phyloP scores from a whole-genome alignment of 305 asterid species.

The Solanum hybrid region DNA sequence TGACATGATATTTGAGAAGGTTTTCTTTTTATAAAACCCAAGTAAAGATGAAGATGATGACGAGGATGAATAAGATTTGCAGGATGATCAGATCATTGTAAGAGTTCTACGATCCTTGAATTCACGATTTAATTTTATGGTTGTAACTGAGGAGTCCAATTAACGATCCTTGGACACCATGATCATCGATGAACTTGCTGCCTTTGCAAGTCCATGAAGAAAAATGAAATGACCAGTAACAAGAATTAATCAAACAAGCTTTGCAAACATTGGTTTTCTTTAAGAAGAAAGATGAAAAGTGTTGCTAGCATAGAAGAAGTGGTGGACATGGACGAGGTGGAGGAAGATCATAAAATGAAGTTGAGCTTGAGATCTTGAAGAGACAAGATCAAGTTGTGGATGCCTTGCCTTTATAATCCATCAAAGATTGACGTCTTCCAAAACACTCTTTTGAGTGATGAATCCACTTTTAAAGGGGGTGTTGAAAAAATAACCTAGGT shows the following conservation, averaged over 20 bases:
- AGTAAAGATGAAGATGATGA: background rate
- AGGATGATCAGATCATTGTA: background rate
- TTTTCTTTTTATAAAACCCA: background rate
- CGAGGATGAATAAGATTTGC: background rate
- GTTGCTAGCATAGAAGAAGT: background rate
- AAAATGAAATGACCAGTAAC: background rate
- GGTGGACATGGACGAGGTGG: background rate
- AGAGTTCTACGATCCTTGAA: background rate
- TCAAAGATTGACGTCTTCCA: background rate
- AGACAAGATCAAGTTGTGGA: background rate
- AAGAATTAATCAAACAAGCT: background rate
- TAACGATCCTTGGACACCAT: background rate
- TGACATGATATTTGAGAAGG: background rate
- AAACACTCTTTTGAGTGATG: background rate
- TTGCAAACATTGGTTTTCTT: background rate
- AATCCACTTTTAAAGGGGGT: background rate
- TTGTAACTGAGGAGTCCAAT: conserved; percentile 10
- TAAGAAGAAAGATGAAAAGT: background rate
- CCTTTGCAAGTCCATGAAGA: background rate
- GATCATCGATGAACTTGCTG: background rate
- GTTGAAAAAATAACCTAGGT: background rate
- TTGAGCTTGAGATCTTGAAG: background rate
- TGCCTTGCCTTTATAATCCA: background rate
- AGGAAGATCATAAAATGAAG: background rate
- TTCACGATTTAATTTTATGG: background rate